Percentiles rank a stretch among this genome's conserved stretches.
These are phyloP conservation scores for Phallus indusiatus DNA, from an alignment of 768 basidiomycete species.

Conservation along the genomic window DNA sequence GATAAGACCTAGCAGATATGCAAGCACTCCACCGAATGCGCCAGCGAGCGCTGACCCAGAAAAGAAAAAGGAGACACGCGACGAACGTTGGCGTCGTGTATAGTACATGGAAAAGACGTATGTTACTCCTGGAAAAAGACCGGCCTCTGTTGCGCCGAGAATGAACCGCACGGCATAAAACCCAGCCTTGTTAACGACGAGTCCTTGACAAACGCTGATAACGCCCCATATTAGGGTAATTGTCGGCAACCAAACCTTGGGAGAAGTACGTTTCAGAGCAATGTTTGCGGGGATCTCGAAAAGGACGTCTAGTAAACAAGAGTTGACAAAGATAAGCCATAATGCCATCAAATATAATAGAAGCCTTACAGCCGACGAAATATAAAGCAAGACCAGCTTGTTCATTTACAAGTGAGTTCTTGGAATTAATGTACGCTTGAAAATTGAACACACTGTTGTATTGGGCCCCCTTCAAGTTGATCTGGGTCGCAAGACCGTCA, in stretches of 20 bases:
- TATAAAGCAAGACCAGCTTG: slow-evolving; percentile 48
- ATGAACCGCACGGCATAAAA: slow-evolving; percentile 47
- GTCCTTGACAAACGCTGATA: slow-evolving; percentile 43
- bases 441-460: neutral
- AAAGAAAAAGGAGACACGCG: slow-evolving; percentile 53
- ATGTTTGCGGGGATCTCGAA: slow-evolving; percentile 50
- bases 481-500: slow-evolving; percentile 35
- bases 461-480: neutral
- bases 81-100: slow-evolving; percentile 46
- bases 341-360: neutral
- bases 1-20: slow-evolving; percentile 51
- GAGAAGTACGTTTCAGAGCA: slow-evolving; percentile 51
- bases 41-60: slow-evolving; percentile 54
- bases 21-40: slow-evolving; percentile 40
- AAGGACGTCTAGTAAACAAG: slow-evolving; percentile 26
- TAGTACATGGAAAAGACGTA: slow-evolving; percentile 52
- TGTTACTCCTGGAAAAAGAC: slow-evolving; percentile 43
- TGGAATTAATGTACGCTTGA: neutral
- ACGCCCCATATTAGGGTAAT: slow-evolving; percentile 54
- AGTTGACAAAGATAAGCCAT: neutral
- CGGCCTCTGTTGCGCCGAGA: slow-evolving; percentile 51
- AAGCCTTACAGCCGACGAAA: slow-evolving; percentile 36
- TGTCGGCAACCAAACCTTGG: slow-evolving; percentile 50
- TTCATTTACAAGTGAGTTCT: slow-evolving; percentile 27
- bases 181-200: slow-evolving; percentile 43